These are phyloP conservation scores for Eucalyptus sp. DNA, from an alignment of 345 rosid genomes.

Conservation along the genomic window DNA sequence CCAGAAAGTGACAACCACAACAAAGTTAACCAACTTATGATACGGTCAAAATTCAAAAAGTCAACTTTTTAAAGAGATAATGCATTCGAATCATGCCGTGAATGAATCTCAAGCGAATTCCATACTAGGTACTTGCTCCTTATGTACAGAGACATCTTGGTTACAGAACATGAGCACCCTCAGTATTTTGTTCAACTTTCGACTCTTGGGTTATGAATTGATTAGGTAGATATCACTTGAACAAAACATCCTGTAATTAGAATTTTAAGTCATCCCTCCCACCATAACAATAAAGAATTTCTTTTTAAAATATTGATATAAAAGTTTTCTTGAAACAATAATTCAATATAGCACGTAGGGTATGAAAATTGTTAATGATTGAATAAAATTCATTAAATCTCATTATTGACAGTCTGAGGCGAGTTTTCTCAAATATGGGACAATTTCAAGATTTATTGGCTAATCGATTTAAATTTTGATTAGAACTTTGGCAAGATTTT, in stretches of 20 bases:
- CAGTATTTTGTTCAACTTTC: not conserved
- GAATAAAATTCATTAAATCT: not conserved
- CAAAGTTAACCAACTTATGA: not conserved
- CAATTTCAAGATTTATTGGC: not conserved
- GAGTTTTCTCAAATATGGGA: not conserved
- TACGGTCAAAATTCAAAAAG: not conserved
- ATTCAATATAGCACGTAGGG: not conserved
- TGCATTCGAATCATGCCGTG: not conserved
- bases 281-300: not conserved
- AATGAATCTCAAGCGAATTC: not conserved
- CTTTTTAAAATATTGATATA: not conserved
- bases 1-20: not conserved
- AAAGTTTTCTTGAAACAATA: not conserved
- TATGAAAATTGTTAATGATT: not conserved
- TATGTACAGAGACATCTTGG: not conserved
- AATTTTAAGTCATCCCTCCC: not conserved
- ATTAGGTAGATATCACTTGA: not conserved
- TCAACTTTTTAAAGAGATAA: not conserved
- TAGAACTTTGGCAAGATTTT: not conserved
- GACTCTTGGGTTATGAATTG: not conserved
- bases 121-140: not conserved
- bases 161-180: not conserved
- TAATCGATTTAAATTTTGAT: not conserved
- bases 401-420: rapidly evolving
- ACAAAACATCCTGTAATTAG: not conserved